phyloP scores from a whole-genome alignment of 371 early-diverging fungal species.

The Syncephalastrum sp. region DNA sequence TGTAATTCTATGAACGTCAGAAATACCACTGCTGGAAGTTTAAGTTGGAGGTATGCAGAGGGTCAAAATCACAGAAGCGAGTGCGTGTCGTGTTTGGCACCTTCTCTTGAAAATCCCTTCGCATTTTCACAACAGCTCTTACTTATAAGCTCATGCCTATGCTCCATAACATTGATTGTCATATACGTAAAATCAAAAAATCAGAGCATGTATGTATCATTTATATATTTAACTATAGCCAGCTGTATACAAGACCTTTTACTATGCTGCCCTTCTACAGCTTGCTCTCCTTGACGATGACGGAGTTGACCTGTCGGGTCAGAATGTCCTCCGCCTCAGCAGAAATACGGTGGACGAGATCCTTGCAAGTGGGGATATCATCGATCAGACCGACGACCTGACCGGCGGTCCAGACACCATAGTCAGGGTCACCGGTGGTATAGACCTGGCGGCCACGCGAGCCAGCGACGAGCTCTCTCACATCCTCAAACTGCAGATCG shows the following conservation, averaged over 20 bases:
- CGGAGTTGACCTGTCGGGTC: slow-evolving; percentile 18
- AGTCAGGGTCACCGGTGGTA: slow-evolving; percentile 67
- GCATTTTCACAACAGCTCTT: too few relatives aligned
- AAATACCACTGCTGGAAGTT: too few relatives aligned
- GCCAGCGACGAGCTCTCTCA: slow-evolving; percentile 70
- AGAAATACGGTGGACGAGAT: slow-evolving; percentile 56
- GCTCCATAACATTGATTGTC: too few relatives aligned
- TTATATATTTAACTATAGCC: too few relatives aligned
- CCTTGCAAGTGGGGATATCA: slow-evolving; percentile 77
- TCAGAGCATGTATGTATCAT: too few relatives aligned
- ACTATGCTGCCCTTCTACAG: neutral
- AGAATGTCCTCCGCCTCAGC: slow-evolving; percentile 56
- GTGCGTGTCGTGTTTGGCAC: too few relatives aligned
- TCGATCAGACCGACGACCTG: slow-evolving; percentile 75
- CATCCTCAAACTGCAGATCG: slow-evolving; percentile 64
- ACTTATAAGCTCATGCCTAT: too few relatives aligned
- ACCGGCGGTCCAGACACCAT: slow-evolving; percentile 78
- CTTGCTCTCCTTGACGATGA: slow-evolving; percentile 7
- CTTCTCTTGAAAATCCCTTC: too few relatives aligned
- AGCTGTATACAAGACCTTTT: neutral
- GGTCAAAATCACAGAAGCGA: too few relatives aligned
- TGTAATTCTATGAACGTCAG: too few relatives aligned
- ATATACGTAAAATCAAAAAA: too few relatives aligned
- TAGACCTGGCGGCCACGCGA: slow-evolving; percentile 70
- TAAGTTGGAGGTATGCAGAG: too few relatives aligned